Evolutionary conservation across 805 yeast species (phyloP).

Genomic region (Ascoidea asiatica): DNA sequence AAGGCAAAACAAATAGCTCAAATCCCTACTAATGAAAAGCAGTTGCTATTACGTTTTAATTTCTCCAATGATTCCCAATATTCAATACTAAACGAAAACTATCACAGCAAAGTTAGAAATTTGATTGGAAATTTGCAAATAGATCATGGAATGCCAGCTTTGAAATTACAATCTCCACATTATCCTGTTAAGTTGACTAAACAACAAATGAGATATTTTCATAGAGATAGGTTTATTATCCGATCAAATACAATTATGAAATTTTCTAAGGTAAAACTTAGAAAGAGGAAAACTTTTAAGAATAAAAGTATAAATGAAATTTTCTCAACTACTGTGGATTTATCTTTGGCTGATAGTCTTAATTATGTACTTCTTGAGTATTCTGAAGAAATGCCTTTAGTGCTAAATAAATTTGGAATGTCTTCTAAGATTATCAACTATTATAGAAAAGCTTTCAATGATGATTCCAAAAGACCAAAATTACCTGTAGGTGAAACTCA

Average conservation of each 20-base stretch:
- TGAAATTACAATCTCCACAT: conserved; percentile 78
- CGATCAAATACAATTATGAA: conserved; percentile 68
- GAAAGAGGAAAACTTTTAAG: conserved; percentile 83
- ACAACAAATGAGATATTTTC: conserved; percentile 62
- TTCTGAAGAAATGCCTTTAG: conserved; percentile 77
- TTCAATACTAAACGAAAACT: conserved; percentile 69
- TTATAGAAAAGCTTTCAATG: conserved; percentile 71
- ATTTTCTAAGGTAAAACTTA: conserved; percentile 57
- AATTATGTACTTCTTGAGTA: conserved; percentile 73
- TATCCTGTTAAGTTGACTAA: conserved; percentile 67
- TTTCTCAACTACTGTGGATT: conserved; percentile 55
- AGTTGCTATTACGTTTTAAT: conserved; percentile 51
- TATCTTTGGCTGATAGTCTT: conserved; percentile 76
- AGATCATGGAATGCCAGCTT: conserved; percentile 85
- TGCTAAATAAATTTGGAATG: conserved; percentile 87
- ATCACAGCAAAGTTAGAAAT: conserved; percentile 83
- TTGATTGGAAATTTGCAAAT: conserved; percentile 83
- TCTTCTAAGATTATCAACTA: conserved; percentile 87
- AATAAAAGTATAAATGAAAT: conserved; percentile 72
- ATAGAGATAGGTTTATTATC: conserved; percentile 61
- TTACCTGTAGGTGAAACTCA: conserved; percentile 87
- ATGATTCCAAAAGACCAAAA: conserved; percentile 79
- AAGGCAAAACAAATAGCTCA: conserved; percentile 17
- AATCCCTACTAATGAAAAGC: conserved; percentile 41
- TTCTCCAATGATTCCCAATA: conserved; percentile 84